Conservation (phyloP, 148 eudicot species). For the Gaultheria prostrata region DNA sequence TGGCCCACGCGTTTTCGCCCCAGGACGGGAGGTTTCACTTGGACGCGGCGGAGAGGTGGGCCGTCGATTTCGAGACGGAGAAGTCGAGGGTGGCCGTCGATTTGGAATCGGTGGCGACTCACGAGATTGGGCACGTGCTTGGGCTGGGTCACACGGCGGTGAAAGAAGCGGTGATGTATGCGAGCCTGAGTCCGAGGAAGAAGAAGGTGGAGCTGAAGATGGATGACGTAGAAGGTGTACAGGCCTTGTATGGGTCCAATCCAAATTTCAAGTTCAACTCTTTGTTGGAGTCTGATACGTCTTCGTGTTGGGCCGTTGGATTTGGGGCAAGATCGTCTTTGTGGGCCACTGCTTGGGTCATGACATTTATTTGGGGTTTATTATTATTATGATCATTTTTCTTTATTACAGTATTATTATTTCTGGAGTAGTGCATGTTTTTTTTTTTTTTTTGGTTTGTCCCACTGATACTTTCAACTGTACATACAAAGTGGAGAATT, state of each 20-base stretch:
- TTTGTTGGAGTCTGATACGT: constrained; percentile 18
- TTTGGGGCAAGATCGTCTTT: constrained; percentile 14
- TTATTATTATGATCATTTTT: too few relatives aligned
- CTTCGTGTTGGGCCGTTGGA: constrained; percentile 14
- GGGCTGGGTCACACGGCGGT: constrained; percentile 57
- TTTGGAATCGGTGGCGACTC: constrained; percentile 60
- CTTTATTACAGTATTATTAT: too few relatives aligned
- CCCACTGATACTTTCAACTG: too few relatives aligned
- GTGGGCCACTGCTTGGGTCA: too few relatives aligned
- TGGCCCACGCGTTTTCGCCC: constrained; percentile 60
- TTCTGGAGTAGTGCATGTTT: too few relatives aligned
- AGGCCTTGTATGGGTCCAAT: constrained; percentile 58
- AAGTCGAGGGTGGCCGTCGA: constrained; percentile 44
- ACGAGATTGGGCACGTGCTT: constrained; percentile 67
- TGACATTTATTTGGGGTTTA: too few relatives aligned
- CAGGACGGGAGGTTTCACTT: constrained; percentile 51
- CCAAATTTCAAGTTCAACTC: constrained; percentile 42
- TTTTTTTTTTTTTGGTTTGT: too few relatives aligned
- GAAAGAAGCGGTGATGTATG: constrained; percentile 54
- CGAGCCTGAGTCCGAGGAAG: constrained; percentile 47
- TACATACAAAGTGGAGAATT: too few relatives aligned
- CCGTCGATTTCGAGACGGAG: constrained; percentile 38
- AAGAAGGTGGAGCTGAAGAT: constrained; percentile 44
- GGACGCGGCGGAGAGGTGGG: constrained; percentile 61
- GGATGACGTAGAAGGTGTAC: constrained; percentile 64